Conservation (phyloP, 352 stramenopile genomes). For the Globisporangium uncinulatum region DNA sequence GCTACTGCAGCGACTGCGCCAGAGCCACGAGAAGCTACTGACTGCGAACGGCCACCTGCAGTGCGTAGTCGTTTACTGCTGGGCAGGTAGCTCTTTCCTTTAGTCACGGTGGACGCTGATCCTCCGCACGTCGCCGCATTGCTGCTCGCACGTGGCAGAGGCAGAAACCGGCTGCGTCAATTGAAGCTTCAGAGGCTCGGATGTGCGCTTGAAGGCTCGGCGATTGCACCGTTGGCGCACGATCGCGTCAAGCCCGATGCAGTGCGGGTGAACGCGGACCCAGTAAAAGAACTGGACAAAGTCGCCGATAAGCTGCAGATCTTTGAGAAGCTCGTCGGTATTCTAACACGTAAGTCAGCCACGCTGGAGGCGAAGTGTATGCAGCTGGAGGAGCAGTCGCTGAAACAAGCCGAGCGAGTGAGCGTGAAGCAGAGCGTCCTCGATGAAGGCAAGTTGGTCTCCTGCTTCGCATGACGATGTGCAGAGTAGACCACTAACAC, state of each 20-base stretch:
- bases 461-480: too few relatives aligned
- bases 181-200: conserved; percentile 2
- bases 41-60: conserved; percentile 10
- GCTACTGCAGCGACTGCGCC: conserved; percentile 4
- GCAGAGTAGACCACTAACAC: neutral
- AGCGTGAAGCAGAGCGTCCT: conserved; percentile 1
- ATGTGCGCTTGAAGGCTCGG: neutral
- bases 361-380: conserved; percentile 8
- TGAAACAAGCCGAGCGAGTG: conserved; percentile 1
- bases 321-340: conserved; percentile 10
- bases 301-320: conserved; percentile 7
- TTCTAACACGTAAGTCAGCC: conserved; percentile 3
- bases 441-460: neutral
- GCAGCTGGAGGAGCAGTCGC: conserved; percentile 9
- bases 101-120: neutral
- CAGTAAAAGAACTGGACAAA: conserved; percentile 5
- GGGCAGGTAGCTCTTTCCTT: neutral
- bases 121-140: neutral
- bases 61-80: neutral
- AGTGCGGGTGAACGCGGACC: neutral
- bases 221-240: neutral
- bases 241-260: neutral
- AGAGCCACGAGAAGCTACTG: conserved; percentile 6
- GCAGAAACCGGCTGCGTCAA: conserved; percentile 7
- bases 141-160: neutral